phyloP scores from a whole-genome alignment of 208 protist genomes.

The Trypanosoma scelopori region DNA sequence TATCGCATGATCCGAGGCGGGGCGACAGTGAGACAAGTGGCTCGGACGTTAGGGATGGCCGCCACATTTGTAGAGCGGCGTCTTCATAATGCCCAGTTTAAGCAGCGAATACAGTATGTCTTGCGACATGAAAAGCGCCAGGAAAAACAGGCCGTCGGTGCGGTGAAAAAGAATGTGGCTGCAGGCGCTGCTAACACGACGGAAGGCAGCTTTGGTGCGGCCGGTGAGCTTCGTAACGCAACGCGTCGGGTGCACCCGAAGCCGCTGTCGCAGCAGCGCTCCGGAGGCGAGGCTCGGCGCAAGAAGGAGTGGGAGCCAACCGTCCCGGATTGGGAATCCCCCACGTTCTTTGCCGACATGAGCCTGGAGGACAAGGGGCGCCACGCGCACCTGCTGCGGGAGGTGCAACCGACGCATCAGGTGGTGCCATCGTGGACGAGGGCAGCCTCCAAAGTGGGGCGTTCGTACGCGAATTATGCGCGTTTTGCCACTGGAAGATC shows the following conservation, averaged over 20 bases:
- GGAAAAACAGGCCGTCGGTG: not conserved
- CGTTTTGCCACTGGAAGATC: conserved; percentile 30
- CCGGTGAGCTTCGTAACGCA: conserved; percentile 1
- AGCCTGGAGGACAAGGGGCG: conserved; percentile 71
- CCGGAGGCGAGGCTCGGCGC: conserved; percentile 11
- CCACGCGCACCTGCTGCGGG: conserved; percentile 36
- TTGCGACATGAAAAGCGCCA: conserved; percentile 57
- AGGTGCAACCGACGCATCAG: conserved; percentile 13
- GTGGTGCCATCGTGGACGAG: conserved; percentile 3
- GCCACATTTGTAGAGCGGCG: conserved; percentile 81
- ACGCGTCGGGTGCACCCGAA: conserved; percentile 6
- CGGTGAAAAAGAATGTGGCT: not conserved
- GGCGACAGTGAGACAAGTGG: conserved; percentile 75
- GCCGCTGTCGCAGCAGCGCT: conserved; percentile 1
- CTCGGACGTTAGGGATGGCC: conserved; percentile 80
- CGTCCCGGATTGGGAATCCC: conserved; percentile 43
- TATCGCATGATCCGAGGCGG: conserved; percentile 87
- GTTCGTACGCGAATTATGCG: conserved; percentile 74
- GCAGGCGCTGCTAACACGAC: conserved; percentile 14
- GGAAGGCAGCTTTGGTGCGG: conserved; percentile 11
- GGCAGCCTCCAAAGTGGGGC: conserved; percentile 66
- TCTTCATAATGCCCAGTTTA: conserved; percentile 88
- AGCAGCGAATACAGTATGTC: conserved; percentile 80
- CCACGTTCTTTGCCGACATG: conserved; percentile 61
- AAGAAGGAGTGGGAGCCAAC: conserved; percentile 76